A percentile compares a stretch with the other conserved stretches of the same genome.
phyloP scores from a whole-genome alignment of 345 rosid species.

The Pistacia integerrima region DNA sequence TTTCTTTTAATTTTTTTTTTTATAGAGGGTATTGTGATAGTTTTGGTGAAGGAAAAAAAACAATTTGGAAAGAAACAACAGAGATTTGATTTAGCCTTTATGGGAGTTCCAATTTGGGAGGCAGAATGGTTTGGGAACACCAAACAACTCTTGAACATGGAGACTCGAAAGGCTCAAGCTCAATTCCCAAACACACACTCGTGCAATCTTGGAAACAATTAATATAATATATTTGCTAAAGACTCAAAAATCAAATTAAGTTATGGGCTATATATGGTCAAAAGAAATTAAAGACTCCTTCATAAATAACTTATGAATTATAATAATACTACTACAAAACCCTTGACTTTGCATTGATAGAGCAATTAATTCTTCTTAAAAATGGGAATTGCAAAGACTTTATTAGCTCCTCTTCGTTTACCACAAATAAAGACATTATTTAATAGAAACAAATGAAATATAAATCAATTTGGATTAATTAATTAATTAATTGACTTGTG shows the following conservation, averaged over 20 bases:
- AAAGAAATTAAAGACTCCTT: slow-evolving; percentile 4
- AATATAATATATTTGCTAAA: not conserved
- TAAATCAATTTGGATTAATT: no score
- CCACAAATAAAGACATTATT: no score
- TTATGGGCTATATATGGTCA: not conserved
- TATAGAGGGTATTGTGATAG: no score
- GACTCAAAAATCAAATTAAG: not conserved
- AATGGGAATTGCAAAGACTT: not conserved
- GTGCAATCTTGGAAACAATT: slow-evolving; percentile 36
- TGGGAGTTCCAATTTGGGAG: slow-evolving; percentile 11
- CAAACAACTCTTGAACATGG: slow-evolving; percentile 14
- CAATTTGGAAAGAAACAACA: slow-evolving; percentile 3
- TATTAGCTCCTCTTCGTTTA: no score
- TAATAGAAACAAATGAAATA: no score
- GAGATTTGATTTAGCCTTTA: slow-evolving; percentile 8
- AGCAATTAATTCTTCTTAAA: not conserved
- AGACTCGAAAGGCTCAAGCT: slow-evolving; percentile 21
- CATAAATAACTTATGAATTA: not conserved
- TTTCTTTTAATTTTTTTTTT: no score
- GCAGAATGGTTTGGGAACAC: slow-evolving; percentile 14
- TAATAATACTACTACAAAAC: not conserved
- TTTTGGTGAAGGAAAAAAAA: not conserved
- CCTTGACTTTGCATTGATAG: not conserved
- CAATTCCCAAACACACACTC: slow-evolving; percentile 30
- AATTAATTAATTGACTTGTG: no score